Conservation (phyloP, 352 stramenopile genomes). For the Phytophthora pistaciae region DNA sequence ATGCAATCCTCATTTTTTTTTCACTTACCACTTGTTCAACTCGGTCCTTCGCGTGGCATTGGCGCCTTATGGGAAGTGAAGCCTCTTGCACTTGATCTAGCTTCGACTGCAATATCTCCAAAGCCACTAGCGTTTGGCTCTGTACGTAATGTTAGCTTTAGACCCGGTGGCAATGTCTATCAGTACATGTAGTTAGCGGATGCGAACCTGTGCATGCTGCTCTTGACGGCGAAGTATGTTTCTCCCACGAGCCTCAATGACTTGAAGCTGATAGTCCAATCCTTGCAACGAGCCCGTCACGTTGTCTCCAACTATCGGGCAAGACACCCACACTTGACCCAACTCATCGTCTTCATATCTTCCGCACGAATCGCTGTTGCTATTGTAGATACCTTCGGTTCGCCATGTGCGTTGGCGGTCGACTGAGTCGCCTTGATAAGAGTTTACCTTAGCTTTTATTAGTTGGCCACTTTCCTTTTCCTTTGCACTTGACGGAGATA, state of each 20-base stretch:
- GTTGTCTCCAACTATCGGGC: constrained; percentile 12
- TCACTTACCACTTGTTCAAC: too few species aligned
- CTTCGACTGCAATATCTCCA: constrained; percentile 58
- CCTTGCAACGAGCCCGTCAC: constrained; percentile 62
- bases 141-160: constrained; percentile 11
- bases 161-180: too few species aligned
- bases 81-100: constrained; percentile 58
- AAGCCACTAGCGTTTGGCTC: constrained; percentile 55
- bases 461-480: too few species aligned
- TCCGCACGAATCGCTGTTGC: background rate
- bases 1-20: background rate
- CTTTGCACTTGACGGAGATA: background rate
- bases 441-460: too few species aligned
- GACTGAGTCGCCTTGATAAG: too few species aligned
- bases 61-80: constrained; percentile 46
- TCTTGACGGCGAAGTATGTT: constrained; percentile 58
- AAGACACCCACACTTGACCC: background rate
- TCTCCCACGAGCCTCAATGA: constrained; percentile 47
- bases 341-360: background rate
- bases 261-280: constrained; percentile 63
- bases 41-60: constrained; percentile 32
- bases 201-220: constrained; percentile 47
- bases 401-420: too few species aligned
- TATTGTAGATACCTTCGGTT: too few species aligned
- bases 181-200: too few species aligned